These are phyloP conservation scores for Euphorbia celastroides DNA, from an alignment of 441 rosid genomes.

Conservation along the genomic window DNA sequence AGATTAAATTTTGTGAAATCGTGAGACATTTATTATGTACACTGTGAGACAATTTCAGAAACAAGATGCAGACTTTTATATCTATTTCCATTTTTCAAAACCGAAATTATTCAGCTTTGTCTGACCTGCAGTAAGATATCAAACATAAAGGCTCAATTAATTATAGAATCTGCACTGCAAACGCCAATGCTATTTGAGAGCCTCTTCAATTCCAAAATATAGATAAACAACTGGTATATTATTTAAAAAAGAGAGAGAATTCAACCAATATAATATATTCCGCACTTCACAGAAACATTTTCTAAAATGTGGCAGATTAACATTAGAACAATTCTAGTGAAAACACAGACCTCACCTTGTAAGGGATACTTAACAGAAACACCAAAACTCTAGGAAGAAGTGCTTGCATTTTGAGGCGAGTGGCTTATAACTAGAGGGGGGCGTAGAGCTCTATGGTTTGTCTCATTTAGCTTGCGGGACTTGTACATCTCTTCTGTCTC, in stretches of 20 bases:
- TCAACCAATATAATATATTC: background rate
- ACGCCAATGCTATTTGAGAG: background rate
- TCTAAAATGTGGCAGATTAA: background rate
- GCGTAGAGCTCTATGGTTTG: conserved; percentile 50
- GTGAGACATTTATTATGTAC: background rate
- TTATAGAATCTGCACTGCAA: background rate
- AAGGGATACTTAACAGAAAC: no score
- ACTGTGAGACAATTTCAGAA: background rate
- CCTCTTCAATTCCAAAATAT: background rate
- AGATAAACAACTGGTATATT: background rate
- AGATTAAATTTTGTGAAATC: background rate
- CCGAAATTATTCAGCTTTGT: background rate
- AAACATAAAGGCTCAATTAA: background rate
- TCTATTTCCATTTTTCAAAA: background rate
- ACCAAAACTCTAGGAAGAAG: conserved; percentile 27
- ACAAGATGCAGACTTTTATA: background rate
- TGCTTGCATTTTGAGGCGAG: conserved; percentile 33
- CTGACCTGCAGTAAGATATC: background rate
- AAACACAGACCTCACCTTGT: no score
- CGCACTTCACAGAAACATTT: background rate
- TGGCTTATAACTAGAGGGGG: conserved; percentile 69
- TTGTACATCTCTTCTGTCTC: conserved; percentile 94
- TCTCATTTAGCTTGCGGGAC: conserved; percentile 70
- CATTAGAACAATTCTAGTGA: no score
- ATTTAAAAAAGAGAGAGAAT: background rate